Conservation (phyloP, 768 basidiomycete genomes). For the Tricholoma sp. region DNA sequence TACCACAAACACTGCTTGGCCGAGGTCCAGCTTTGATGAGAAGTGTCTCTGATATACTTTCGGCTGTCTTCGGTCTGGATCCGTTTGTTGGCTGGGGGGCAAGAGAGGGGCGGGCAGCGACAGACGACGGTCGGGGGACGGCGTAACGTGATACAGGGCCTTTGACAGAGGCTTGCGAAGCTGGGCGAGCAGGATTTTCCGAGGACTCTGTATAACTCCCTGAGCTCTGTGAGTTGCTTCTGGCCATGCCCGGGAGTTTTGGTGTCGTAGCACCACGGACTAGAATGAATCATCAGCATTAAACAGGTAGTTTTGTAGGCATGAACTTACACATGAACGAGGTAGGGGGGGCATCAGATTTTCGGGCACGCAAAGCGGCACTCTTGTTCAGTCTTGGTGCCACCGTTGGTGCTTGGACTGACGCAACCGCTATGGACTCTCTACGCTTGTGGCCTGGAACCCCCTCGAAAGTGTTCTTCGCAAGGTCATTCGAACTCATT, state of each 20-base stretch:
- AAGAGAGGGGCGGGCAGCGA: slow-evolving; percentile 31
- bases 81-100: slow-evolving; percentile 7
- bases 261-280: slow-evolving; percentile 42
- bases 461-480: slow-evolving; percentile 60
- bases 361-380: slow-evolving; percentile 59
- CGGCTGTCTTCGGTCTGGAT: slow-evolving; percentile 7
- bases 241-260: slow-evolving; percentile 39
- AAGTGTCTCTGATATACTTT: neutral
- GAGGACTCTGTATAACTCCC: slow-evolving; percentile 10
- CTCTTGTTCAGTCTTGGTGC: slow-evolving; percentile 78
- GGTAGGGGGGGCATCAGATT: slow-evolving; percentile 56
- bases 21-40: slow-evolving; percentile 37
- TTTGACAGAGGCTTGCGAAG: slow-evolving; percentile 24
- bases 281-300: slow-evolving; percentile 18
- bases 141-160: slow-evolving; percentile 11
- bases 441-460: slow-evolving; percentile 83
- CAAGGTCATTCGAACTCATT: slow-evolving; percentile 28
- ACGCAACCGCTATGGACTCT: slow-evolving; percentile 68
- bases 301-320: neutral
- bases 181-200: slow-evolving; percentile 19
- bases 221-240: slow-evolving; percentile 39
- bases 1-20: slow-evolving; percentile 48
- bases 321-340: slow-evolving; percentile 63
- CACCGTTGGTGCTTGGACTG: slow-evolving; percentile 57
- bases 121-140: slow-evolving; percentile 13